Evolutionary conservation across 106 monocot species (phyloP), one percentile per base, ranked within the genome.

Genomic region (Agapanthus africanus): DNA sequence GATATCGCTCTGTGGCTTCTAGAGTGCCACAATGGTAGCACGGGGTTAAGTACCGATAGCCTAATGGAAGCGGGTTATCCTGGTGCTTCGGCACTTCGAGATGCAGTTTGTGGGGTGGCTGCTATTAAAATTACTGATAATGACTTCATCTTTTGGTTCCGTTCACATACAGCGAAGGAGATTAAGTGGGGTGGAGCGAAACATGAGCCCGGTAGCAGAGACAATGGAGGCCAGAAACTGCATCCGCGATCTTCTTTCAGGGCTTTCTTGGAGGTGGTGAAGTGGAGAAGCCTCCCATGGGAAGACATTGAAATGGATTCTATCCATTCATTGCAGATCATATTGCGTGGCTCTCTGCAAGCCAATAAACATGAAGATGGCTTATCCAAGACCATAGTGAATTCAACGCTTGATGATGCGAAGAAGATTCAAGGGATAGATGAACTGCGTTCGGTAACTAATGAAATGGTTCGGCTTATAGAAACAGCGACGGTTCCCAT

Each of bases 111-210:
- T 70, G 91, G 95, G 25, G 88, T 95, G 95, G 85, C 95, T 39
- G 85, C 85, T 19, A 86, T 88, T 26, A 95, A 82, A 40, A 91
- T 95, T 60, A 79, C 85, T 25, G 73, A 76, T 16, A 85, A 62
- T 22, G 95, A 88, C 54, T 91, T 83, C 67, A 69, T 95, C 13
- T 91, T 95, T 77, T 95, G 95, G 95, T 95, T 95, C 56, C 79
- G 95, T 26, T 75, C 86, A 16, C 91, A 95, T 54, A 78, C 83
- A 0, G 79, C 85, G 31, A 88, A 83, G 63, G 91, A 91, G 70
- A 91, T 88, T 34, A 91, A 91, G 68, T 95, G 91, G 94, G 91
- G 94, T 64, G 91, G 91, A 25, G 94, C 88, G 30, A 94, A 94
- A 64, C 63, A 85, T 74, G 78, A 90, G 31, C 80, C 84, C 49